Evolutionary conservation across 2,329 filamentous ascomycete species (phyloP).

Genomic region (Endocalyx cinctus): DNA sequence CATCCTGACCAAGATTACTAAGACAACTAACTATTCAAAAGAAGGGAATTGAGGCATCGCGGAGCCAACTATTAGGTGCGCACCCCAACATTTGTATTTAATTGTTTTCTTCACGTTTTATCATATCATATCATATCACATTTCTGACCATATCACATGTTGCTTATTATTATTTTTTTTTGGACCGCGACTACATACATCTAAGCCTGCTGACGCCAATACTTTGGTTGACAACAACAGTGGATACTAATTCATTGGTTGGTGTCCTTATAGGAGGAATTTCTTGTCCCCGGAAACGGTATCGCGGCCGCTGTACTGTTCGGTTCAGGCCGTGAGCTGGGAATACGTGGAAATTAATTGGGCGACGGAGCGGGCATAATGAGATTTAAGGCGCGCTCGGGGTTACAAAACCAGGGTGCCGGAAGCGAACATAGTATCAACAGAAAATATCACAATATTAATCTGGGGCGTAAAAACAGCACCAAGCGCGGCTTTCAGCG

Average conservation of each 20-base stretch:
- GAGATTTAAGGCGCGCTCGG: slow-evolving; percentile 3
- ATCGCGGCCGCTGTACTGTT: neutral
- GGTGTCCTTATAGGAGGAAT: slow-evolving; percentile 10
- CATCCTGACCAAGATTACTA: neutral
- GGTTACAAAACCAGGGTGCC: slow-evolving; percentile 8
- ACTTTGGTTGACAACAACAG: neutral
- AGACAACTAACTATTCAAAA: neutral
- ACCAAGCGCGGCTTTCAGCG: too few relatives aligned
- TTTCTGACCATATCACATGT: slow-evolving; percentile 6
- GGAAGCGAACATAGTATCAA: slow-evolving; percentile 9
- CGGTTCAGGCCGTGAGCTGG: neutral
- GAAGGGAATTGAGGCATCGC: too few relatives aligned
- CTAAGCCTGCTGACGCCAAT: neutral
- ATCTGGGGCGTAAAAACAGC: too few relatives aligned
- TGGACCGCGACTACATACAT: neutral
- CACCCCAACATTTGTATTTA: too few relatives aligned
- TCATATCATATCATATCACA: slow-evolving; percentile 4
- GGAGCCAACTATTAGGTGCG: too few relatives aligned
- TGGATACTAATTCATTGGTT: slow-evolving; percentile 1
- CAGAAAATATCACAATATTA: too few relatives aligned
- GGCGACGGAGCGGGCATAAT: slow-evolving; percentile 1
- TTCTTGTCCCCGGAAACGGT: slow-evolving; percentile 1
- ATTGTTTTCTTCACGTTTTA: slow-evolving; percentile 4
- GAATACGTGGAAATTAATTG: slow-evolving; percentile 3
- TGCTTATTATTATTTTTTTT: neutral